Evolutionary conservation across 169 alveolate genomes (phyloP).

Genomic region (Hepatocystis sp.): DNA sequence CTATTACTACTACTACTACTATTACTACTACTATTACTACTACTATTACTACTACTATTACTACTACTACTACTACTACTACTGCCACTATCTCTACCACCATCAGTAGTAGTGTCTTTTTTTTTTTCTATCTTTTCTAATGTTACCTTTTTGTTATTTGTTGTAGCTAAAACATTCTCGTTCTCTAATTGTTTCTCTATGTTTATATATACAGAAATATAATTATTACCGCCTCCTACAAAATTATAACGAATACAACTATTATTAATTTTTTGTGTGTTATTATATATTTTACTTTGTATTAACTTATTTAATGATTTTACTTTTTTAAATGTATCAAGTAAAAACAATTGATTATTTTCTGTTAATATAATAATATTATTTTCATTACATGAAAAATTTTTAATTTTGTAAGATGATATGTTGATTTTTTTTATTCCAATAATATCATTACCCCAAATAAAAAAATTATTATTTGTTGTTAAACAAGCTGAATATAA

Average conservation of each 20-base stretch:
- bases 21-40: too few species aligned
- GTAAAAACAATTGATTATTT: slow-evolving; percentile 29
- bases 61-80: too few species aligned
- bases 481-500: slow-evolving; percentile 75
- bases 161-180: too few species aligned
- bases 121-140: not conserved
- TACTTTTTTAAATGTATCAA: slow-evolving; percentile 21
- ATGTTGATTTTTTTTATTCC: slow-evolving; percentile 25
- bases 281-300: slow-evolving; percentile 8
- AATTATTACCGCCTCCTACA: slow-evolving; percentile 51
- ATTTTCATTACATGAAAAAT: slow-evolving; percentile 59
- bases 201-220: slow-evolving; percentile 9
- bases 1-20: too few species aligned
- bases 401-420: slow-evolving; percentile 12
- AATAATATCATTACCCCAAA: slow-evolving; percentile 60
- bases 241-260: slow-evolving; percentile 20
- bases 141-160: not conserved
- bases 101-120: not conserved
- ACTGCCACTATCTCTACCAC: not conserved
- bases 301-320: slow-evolving; percentile 32
- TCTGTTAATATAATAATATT: slow-evolving; percentile 63
- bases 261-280: slow-evolving; percentile 5
- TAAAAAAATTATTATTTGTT: slow-evolving; percentile 31
- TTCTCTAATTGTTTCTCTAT: not conserved
- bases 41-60: not conserved